Evolutionary conservation across 2,329 filamentous ascomycete genomes (phyloP).

Genomic region (Colletotrichum orbiculare): DNA sequence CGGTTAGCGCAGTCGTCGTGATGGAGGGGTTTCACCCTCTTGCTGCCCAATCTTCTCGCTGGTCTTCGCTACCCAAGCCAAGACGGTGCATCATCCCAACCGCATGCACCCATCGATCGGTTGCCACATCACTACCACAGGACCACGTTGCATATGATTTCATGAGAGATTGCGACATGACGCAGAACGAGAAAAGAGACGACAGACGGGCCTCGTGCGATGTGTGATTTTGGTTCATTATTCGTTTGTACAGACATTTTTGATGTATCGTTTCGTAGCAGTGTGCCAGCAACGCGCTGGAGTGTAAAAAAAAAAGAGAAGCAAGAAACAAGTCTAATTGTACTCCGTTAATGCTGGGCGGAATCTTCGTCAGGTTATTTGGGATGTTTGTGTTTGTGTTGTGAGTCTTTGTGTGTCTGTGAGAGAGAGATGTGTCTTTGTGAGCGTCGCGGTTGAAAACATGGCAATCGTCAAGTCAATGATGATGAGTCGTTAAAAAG

Average conservation of each 20-base stretch:
- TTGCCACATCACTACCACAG: not conserved
- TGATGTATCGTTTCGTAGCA: not conserved
- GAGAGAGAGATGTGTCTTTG: constrained; percentile 31
- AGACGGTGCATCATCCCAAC: not conserved
- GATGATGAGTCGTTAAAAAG: too few relatives aligned
- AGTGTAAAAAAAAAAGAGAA: not conserved
- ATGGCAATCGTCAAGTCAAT: constrained; percentile 1
- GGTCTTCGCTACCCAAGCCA: constrained; percentile 16
- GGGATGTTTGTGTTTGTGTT: constrained; percentile 16
- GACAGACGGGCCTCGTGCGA: too few relatives aligned
- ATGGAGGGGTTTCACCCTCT: not conserved
- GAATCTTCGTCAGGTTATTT: constrained; percentile 32
- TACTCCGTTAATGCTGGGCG: constrained; percentile 36
- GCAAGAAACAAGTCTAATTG: constrained; percentile 31
- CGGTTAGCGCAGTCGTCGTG: constrained; percentile 16
- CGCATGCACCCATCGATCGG: not conserved
- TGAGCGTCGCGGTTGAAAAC: constrained; percentile 18
- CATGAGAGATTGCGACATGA: not conserved
- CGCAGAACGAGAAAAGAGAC: too few relatives aligned
- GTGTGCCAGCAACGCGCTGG: not conserved
- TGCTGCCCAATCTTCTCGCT: constrained; percentile 23
- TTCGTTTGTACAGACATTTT: not conserved
- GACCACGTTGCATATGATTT: not conserved
- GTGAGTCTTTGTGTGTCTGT: constrained; percentile 7
- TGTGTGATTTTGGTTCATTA: too few relatives aligned